A percentile compares a stretch with the other conserved stretches of the same genome.
Conservation (phyloP, 306 rosid species). For the Malus sylvestris region DNA sequence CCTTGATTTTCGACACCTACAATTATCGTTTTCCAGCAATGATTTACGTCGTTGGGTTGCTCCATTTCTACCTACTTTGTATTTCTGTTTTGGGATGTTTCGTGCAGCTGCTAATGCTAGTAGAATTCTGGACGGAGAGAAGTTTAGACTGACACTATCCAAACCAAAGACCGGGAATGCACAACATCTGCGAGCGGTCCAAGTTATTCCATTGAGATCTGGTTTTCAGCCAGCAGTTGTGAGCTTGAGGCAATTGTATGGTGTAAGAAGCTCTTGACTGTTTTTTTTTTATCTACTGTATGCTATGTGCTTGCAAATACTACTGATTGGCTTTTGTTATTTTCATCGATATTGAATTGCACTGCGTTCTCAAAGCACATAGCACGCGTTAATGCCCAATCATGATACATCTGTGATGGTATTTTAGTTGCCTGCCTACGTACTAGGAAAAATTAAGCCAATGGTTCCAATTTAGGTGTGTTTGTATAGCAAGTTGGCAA, state of each 20-base stretch:
- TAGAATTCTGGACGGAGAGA: conserved; percentile 62
- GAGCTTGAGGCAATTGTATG: conserved; percentile 38
- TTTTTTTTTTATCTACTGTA: not conserved
- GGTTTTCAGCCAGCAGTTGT: conserved; percentile 49
- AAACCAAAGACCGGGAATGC: conserved; percentile 53
- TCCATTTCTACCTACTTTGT: not conserved
- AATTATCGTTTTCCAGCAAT: not conserved
- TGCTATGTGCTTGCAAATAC: not conserved
- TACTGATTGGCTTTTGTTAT: not conserved
- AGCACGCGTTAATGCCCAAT: not conserved
- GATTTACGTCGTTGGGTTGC: not conserved
- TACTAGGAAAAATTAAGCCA: not conserved
- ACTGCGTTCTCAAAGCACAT: not conserved
- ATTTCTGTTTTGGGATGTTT: conserved; percentile 2
- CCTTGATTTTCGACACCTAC: not conserved
- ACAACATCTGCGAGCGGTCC: conserved; percentile 34
- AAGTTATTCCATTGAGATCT: conserved; percentile 44
- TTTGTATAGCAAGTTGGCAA: not conserved
- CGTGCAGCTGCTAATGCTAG: conserved; percentile 36
- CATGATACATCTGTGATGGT: not conserved
- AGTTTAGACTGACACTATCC: conserved; percentile 45
- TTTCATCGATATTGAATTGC: not conserved
- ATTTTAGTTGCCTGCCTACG: not conserved
- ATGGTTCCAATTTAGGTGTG: not conserved
- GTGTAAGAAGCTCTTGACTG: conserved; percentile 18